Evolutionary conservation across 177 flowering plant genomes (phyloP).

Genomic region (Vitis hybrid): DNA sequence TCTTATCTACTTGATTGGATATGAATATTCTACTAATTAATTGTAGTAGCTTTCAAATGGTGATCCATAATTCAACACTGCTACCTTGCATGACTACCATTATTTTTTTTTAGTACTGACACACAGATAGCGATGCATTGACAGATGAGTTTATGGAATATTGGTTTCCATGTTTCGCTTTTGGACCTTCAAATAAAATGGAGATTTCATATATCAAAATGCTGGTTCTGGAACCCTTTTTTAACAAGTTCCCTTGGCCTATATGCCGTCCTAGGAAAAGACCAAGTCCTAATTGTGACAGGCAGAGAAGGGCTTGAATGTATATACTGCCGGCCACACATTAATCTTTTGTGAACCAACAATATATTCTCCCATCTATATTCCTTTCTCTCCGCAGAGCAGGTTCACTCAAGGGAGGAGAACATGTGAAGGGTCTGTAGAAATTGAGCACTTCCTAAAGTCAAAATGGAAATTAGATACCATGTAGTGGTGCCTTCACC

Average conservation of each 20-base stretch:
- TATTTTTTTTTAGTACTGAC: no score
- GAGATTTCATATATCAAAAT: no score
- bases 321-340: constrained; percentile 20
- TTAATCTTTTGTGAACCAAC: constrained; percentile 13
- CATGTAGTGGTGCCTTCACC: background rate
- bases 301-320: background rate
- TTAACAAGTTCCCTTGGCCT: constrained; percentile 1
- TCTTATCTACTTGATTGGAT: background rate
- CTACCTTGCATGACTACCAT: background rate
- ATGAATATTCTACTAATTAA: background rate
- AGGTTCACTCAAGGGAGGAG: constrained; percentile 1
- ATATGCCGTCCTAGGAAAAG: constrained; percentile 28
- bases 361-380: background rate
- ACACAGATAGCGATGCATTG: background rate
- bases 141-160: background rate
- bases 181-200: no score
- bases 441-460: background rate
- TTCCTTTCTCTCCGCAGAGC: background rate
- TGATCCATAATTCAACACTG: background rate
- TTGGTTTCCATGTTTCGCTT: no score
- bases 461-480: background rate
- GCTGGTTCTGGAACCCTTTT: no score
- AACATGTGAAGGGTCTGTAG: background rate
- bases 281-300: constrained; percentile 16
- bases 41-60: background rate